These are phyloP conservation scores for Phytomonas francai DNA, from an alignment of 208 protist genomes.

Conservation along the genomic window DNA sequence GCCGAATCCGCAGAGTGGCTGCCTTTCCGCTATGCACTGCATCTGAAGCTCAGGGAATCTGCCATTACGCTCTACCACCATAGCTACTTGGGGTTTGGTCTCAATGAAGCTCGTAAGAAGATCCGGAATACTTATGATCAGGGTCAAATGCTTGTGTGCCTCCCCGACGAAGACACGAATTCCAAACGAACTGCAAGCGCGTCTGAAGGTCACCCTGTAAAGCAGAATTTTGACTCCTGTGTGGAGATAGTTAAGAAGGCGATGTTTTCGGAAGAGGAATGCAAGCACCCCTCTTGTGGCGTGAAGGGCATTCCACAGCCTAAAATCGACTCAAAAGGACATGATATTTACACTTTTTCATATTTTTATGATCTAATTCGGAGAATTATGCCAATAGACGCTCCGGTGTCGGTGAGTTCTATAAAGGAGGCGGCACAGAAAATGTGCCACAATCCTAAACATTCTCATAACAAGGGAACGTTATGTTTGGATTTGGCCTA, in stretches of 20 bases:
- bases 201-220: not conserved
- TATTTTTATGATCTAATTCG: constrained; percentile 65
- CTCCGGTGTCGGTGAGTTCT: constrained; percentile 14
- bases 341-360: constrained; percentile 50
- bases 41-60: constrained; percentile 12
- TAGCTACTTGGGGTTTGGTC: constrained; percentile 70
- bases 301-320: constrained; percentile 53
- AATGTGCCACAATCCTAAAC: constrained; percentile 12
- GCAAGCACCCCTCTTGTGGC: constrained; percentile 30
- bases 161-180: not conserved
- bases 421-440: constrained; percentile 22
- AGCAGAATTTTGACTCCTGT: constrained; percentile 21
- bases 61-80: constrained; percentile 47
- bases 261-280: constrained; percentile 5
- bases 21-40: constrained; percentile 31
- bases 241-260: constrained; percentile 10
- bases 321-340: constrained; percentile 1
- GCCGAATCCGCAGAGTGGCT: constrained; percentile 21
- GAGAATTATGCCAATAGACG: constrained; percentile 6
- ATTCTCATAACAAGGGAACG: constrained; percentile 10
- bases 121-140: constrained; percentile 11
- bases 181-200: not conserved
- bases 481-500: constrained; percentile 73
- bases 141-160: constrained; percentile 2
- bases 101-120: constrained; percentile 47